A percentile compares a stretch with the other conserved stretches of the same genome.
These are phyloP conservation scores for Pichia sp. DNA, from an alignment of 1,139 yeast species.

Conservation along the genomic window DNA sequence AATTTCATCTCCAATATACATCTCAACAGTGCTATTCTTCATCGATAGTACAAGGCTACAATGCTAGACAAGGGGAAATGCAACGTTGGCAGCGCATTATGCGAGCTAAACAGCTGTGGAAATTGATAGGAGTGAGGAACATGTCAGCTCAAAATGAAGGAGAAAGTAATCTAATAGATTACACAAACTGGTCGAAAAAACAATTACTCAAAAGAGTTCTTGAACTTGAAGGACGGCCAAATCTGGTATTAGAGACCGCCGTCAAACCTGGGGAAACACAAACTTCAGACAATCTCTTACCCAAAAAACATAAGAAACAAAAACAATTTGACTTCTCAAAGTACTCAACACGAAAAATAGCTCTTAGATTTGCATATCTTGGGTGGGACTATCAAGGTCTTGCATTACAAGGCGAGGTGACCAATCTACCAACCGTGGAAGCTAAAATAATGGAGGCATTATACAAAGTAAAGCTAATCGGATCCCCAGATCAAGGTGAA, in stretches of 20 bases:
- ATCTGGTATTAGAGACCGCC: neutral
- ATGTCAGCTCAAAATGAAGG: neutral
- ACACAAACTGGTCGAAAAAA: conserved; percentile 37
- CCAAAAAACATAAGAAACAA: conserved; percentile 27
- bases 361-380: conserved; percentile 75
- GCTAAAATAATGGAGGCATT: conserved; percentile 69
- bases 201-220: conserved; percentile 35
- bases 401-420: conserved; percentile 70
- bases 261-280: neutral
- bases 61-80: neutral
- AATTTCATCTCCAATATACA: neutral
- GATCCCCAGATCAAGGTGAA: conserved; percentile 52
- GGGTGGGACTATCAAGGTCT: conserved; percentile 97
- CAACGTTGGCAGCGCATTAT: neutral
- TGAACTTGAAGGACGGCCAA: conserved; percentile 40
- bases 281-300: neutral
- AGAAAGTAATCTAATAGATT: conserved; percentile 7
- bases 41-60: neutral
- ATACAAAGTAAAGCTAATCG: conserved; percentile 61
- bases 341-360: conserved; percentile 66
- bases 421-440: conserved; percentile 86
- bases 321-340: conserved; percentile 66
- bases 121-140: neutral
- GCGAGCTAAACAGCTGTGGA: neutral
- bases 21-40: neutral